phyloP scores from a whole-genome alignment of 1,284 basidiomycete species.

The Microbotryum intermedium region DNA sequence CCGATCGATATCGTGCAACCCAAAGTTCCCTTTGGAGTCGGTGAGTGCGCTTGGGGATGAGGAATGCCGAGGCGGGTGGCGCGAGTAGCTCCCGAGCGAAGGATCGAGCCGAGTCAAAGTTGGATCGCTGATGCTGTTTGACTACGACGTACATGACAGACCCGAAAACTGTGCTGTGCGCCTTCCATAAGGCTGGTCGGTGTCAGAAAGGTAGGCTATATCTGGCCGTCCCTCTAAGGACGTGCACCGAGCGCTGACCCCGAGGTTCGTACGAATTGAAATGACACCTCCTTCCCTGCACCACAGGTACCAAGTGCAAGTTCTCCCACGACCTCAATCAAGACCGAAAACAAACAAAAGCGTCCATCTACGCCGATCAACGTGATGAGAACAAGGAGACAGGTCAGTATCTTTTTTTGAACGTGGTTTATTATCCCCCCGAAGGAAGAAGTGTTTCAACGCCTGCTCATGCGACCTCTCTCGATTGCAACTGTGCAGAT shows the following conservation, averaged over 20 bases:
- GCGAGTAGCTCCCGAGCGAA: too few relatives aligned
- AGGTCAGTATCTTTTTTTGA: slow-evolving; percentile 57
- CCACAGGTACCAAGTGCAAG: slow-evolving; percentile 48
- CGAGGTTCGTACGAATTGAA: not conserved
- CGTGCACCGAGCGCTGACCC: not conserved
- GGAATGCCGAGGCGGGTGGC: too few relatives aligned
- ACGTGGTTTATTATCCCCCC: too few relatives aligned
- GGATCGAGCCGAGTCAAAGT: too few relatives aligned
- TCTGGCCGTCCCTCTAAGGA: not conserved
- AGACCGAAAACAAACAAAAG: slow-evolving; percentile 88
- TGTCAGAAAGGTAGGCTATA: slow-evolving; percentile 64
- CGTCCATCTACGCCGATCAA: slow-evolving; percentile 85
- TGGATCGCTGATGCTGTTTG: not conserved
- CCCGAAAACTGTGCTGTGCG: slow-evolving; percentile 82
- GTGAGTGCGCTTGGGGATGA: slow-evolving; percentile 33
- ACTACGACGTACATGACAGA: slow-evolving; percentile 43
- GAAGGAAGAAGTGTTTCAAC: too few relatives aligned
- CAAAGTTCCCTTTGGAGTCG: slow-evolving; percentile 71
- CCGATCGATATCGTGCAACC: slow-evolving; percentile 40
- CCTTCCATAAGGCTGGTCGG: slow-evolving; percentile 75
- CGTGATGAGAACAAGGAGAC: slow-evolving; percentile 58
- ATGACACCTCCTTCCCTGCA: not conserved
- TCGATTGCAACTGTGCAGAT: slow-evolving; percentile 46
- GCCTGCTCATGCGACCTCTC: not conserved
- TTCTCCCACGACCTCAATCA: slow-evolving; percentile 89